A percentile compares a stretch with the other conserved stretches of the same genome.
These are phyloP conservation scores for Acer campestre DNA, from an alignment of 345 rosid genomes.

Conservation along the genomic window DNA sequence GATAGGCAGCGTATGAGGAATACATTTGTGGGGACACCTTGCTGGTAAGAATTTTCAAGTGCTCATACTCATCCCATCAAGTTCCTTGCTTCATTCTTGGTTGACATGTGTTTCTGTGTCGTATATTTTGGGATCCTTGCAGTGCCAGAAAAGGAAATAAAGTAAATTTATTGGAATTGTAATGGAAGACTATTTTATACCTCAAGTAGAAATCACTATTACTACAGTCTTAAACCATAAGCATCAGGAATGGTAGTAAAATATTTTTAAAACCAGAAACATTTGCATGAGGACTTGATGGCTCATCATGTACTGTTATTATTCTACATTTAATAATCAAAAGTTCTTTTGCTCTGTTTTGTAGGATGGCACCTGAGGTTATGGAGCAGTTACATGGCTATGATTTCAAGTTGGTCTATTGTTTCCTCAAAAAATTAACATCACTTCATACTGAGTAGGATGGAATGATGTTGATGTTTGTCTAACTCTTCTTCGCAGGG, in stretches of 20 bases:
- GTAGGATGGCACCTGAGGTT: constrained; percentile 99
- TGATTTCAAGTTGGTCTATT: constrained; percentile 80
- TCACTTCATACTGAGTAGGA: constrained; percentile 11
- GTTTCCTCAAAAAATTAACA: constrained; percentile 16
- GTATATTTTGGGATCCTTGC: not conserved
- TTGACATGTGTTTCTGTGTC: not conserved
- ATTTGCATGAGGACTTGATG: not conserved
- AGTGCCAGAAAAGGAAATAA: not conserved
- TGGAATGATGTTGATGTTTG: constrained; percentile 28
- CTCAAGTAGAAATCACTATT: not conserved
- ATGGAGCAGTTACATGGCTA: constrained; percentile 99
- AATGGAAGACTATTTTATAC: not conserved
- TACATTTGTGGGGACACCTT: constrained; percentile 99
- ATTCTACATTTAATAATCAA: not conserved
- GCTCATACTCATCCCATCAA: constrained; percentile 11
- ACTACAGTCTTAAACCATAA: not conserved
- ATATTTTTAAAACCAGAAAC: not conserved
- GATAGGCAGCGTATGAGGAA: constrained; percentile 97
- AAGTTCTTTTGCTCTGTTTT: constrained; percentile 20
- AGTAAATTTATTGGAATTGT: not conserved
- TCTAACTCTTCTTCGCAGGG: constrained; percentile 55
- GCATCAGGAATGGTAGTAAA: not conserved
- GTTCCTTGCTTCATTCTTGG: constrained; percentile 1
- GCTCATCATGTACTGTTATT: constrained; percentile 1
- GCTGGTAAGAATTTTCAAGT: constrained; percentile 62